Evolutionary conservation across 495 filamentous ascomycete genomes (phyloP), one percentile per base, ranked within the genome.

Genomic region (Hypoxylon trugodes): DNA sequence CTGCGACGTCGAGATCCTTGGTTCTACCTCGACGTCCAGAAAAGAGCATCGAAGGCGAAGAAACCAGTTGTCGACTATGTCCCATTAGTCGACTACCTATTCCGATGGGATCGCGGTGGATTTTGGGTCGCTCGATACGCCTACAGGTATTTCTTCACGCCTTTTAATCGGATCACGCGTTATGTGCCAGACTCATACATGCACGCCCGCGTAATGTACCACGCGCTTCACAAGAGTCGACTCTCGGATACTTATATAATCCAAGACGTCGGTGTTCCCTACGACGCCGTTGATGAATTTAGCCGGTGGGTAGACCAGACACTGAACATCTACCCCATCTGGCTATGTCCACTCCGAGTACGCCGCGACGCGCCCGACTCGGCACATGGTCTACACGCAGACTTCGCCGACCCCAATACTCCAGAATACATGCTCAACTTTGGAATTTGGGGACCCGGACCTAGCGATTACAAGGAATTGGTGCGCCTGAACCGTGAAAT

Each of bases 41-140:
- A 64, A 52, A 48, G 55, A 19, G 63, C 48, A 8, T 16, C 4
- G 16, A 49, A 59, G 1, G 37, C 63, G 13, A 49, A 45, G 6
- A 12, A 56, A 21, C 32, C 63, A 4, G 30, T 65, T 21, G 43
- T 69, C 12, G 61, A 71, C 46, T 66, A 72, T 61, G 72, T 85
- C 6, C 83, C 82, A 0, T 41, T 85, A 2, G 61, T 63, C 4
- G 83, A 85, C 60, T 88, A 87, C 64, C 76, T 87, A 13, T 87
- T 87, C 68, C 82, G 85, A 19, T 86, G 86, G 73, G 83, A 87
- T 65, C 81, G 85, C 37, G 84, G 82, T 42, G 83, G 78, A 0
- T 87, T 87, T 75, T 87, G 84, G 84, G 80, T 80, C 1, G 83
- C 79, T 16, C 55, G 61, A 15, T 80, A 81, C 40, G 81, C 82